Percentiles rank a stretch among this genome's conserved stretches.
Evolutionary conservation across 2,329 filamentous ascomycete genomes (phyloP).

Genomic region (Beauveria pseudobassiana): DNA sequence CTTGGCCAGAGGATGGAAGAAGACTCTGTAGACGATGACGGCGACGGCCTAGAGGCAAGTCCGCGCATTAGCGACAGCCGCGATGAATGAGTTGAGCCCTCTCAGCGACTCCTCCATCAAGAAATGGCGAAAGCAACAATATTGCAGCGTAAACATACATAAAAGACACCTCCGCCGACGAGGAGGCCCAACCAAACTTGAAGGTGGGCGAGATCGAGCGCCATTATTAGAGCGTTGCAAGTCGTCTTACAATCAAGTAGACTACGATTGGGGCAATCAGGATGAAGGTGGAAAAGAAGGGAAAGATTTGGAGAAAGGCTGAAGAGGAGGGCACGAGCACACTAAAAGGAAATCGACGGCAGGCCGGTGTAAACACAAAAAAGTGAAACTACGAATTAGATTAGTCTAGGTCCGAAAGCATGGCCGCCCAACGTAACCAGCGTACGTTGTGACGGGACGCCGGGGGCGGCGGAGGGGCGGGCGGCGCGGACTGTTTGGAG

Average conservation of each 20-base stretch:
- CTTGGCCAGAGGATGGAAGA: slow-evolving; percentile 56
- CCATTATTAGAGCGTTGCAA: slow-evolving; percentile 17
- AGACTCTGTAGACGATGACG: slow-evolving; percentile 48
- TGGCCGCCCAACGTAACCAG: not conserved
- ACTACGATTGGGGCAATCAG: not conserved
- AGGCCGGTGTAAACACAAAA: not conserved
- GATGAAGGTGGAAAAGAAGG: not conserved
- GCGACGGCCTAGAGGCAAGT: slow-evolving; percentile 25
- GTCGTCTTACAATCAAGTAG: not conserved
- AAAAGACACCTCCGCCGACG: slow-evolving; percentile 28
- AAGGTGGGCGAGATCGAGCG: slow-evolving; percentile 26
- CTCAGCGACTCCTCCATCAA: not conserved
- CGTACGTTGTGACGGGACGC: not conserved
- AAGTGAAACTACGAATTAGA: not conserved
- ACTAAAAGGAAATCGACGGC: slow-evolving; percentile 5
- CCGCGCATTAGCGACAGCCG: not conserved
- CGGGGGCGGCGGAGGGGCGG: not conserved
- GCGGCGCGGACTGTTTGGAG: slow-evolving; percentile 1
- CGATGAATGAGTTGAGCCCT: not conserved
- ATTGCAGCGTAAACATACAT: slow-evolving; percentile 28
- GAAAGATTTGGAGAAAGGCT: not conserved
- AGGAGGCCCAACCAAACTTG: slow-evolving; percentile 33
- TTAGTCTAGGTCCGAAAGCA: not conserved
- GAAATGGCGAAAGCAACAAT: too few species aligned
- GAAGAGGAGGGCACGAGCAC: not conserved